Conservation (phyloP, 2,329 filamentous ascomycete genomes). For the Macroventuria anomochaeta region DNA sequence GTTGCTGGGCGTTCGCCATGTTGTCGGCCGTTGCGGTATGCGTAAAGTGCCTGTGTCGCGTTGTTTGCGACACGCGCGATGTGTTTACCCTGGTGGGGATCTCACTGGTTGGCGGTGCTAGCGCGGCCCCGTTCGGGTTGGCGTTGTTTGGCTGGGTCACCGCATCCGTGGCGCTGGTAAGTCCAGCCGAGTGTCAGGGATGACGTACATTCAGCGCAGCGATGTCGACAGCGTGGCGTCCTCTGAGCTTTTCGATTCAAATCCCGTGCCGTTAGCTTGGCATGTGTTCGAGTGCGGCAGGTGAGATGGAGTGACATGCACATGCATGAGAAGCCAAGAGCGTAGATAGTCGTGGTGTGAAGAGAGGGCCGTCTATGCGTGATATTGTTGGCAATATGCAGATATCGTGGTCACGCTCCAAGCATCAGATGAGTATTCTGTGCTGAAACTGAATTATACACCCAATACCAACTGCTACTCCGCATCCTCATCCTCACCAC, state of each 20-base stretch:
- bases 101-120: conserved; percentile 16
- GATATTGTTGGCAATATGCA: background rate
- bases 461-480: conserved; percentile 15
- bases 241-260: background rate
- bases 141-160: no score
- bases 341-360: background rate
- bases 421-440: background rate
- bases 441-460: conserved; percentile 29
- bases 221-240: background rate
- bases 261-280: background rate
- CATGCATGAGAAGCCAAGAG: background rate
- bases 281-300: background rate
- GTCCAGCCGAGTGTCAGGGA: background rate
- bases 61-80: conserved; percentile 33
- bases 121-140: conserved; percentile 1
- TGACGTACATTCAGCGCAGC: background rate
- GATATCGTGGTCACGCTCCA: background rate
- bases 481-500: conserved; percentile 2
- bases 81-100: conserved; percentile 26
- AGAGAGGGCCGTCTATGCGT: background rate
- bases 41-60: conserved; percentile 15
- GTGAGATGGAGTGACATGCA: background rate
- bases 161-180: background rate
- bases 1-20: conserved; percentile 55
- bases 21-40: conserved; percentile 5